phyloP scores from a whole-genome alignment of 1,284 basidiomycete genomes.

The Microbotryum saponariae region DNA sequence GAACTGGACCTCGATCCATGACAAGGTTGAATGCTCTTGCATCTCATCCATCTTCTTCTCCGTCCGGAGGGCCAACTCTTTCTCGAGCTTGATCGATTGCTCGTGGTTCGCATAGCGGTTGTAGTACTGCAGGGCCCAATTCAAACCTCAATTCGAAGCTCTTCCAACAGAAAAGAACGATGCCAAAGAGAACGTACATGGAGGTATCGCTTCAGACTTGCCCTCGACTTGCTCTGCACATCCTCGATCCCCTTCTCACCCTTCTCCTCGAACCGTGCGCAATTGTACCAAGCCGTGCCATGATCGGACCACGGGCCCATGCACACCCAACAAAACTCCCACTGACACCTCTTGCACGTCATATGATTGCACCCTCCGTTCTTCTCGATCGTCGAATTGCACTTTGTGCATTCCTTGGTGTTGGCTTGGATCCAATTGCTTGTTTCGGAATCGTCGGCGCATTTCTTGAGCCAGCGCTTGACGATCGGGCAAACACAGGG shows the following conservation, averaged over 20 bases:
- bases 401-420: constrained; percentile 94
- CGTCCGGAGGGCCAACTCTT: constrained; percentile 84
- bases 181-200: constrained; percentile 55
- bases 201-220: constrained; percentile 88
- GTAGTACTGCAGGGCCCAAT: constrained; percentile 61
- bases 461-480: constrained; percentile 93
- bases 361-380: constrained; percentile 99
- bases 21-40: constrained; percentile 81
- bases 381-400: constrained; percentile 97
- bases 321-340: constrained; percentile 60
- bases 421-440: constrained; percentile 99
- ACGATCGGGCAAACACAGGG: constrained; percentile 84
- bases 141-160: too few species aligned
- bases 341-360: constrained; percentile 99
- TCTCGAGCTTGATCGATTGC: constrained; percentile 89
- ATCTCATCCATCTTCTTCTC: constrained; percentile 99
- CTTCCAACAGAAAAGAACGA: too few species aligned
- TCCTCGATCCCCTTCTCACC: constrained; percentile 61
- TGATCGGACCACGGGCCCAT: constrained; percentile 94
- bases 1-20: constrained; percentile 99
- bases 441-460: constrained; percentile 93
- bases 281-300: constrained; percentile 95
- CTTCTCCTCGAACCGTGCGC: constrained; percentile 95
- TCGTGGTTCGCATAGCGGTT: constrained; percentile 98
- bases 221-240: constrained; percentile 75